Evolutionary conservation across 2,329 filamentous ascomycete species (phyloP).

Genomic region (Venturia nashicola): DNA sequence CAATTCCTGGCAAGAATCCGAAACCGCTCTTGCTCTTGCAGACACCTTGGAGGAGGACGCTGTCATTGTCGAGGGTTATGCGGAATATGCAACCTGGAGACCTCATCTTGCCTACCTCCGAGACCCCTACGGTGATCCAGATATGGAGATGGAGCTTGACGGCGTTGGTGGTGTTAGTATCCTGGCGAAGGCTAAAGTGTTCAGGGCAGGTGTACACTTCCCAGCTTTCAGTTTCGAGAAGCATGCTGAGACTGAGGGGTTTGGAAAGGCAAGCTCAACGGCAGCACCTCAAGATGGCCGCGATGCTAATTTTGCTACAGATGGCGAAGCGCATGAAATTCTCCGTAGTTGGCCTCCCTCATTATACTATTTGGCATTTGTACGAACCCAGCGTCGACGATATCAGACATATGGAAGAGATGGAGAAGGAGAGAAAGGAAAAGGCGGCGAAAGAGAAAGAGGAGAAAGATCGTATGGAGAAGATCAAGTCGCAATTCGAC

Average conservation of each 20-base stretch:
- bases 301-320: constrained; percentile 32
- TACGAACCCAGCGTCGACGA: constrained; percentile 99
- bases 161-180: constrained; percentile 97
- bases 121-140: constrained; percentile 92
- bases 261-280: constrained; percentile 68
- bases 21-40: constrained; percentile 84
- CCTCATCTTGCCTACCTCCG: constrained; percentile 93
- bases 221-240: constrained; percentile 98
- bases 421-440: constrained; percentile 75
- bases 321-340: constrained; percentile 97
- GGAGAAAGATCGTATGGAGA: constrained; percentile 59
- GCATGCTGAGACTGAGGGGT: constrained; percentile 95
- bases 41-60: constrained; percentile 96
- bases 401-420: constrained; percentile 96
- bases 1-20: constrained; percentile 98
- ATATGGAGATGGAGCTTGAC: constrained; percentile 99
- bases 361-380: constrained; percentile 98
- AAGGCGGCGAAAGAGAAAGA: constrained; percentile 71
- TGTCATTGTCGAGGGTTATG: constrained; percentile 97
- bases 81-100: constrained; percentile 96
- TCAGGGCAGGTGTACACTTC: constrained; percentile 90
- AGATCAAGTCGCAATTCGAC: constrained; percentile 70
- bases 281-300: background rate
- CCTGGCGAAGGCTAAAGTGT: constrained; percentile 88
- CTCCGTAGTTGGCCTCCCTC: constrained; percentile 87